Evolutionary conservation across 2,329 filamentous ascomycete species (phyloP).

Genomic region (Xylaria hypoxylon): DNA sequence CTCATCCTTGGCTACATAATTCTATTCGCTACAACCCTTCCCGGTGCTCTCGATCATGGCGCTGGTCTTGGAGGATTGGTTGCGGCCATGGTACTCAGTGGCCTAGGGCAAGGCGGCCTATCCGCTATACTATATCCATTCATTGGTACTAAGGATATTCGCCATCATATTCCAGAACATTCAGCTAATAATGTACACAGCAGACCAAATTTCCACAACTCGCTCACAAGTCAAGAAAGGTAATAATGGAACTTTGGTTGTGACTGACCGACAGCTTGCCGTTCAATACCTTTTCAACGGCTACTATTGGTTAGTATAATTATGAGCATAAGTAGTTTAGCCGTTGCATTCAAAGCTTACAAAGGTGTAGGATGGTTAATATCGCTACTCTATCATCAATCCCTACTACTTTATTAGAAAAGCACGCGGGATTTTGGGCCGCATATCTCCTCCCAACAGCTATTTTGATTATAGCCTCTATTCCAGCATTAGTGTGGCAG

Average conservation of each 20-base stretch:
- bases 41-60: constrained; percentile 5
- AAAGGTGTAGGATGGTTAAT: constrained; percentile 16
- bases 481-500: not conserved
- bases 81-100: constrained; percentile 15
- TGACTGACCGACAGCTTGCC: constrained; percentile 23
- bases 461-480: not conserved
- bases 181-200: not conserved
- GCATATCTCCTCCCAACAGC: constrained; percentile 26
- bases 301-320: constrained; percentile 2
- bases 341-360: not conserved
- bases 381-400: constrained; percentile 27
- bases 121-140: constrained; percentile 29
- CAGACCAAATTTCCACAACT: not conserved
- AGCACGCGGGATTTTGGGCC: constrained; percentile 24
- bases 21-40: constrained; percentile 10
- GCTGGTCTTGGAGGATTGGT: constrained; percentile 12
- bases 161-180: not conserved
- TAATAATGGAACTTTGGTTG: constrained; percentile 18
- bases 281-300: constrained; percentile 24
- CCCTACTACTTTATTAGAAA: constrained; percentile 27
- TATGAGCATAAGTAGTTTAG: not conserved
- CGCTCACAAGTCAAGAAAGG: not conserved
- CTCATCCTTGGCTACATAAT: constrained; percentile 13
- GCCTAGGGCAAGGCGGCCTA: constrained; percentile 6
- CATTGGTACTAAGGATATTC: constrained; percentile 9